These are phyloP conservation scores for Yamadazyma sp. DNA, from an alignment of 1,139 yeast species.

Conservation along the genomic window DNA sequence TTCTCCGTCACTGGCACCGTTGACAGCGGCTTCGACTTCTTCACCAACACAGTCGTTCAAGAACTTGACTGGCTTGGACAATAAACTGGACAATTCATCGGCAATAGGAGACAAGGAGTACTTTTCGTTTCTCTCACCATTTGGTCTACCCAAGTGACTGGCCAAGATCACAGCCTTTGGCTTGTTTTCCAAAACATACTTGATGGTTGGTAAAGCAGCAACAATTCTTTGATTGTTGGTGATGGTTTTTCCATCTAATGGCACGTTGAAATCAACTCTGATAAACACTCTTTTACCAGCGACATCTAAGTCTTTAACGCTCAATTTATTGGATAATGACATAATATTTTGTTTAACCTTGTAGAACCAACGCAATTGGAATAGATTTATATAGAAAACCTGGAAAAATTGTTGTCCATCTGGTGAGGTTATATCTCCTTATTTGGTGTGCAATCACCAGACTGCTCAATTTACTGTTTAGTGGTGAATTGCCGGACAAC, in stretches of 20 bases:
- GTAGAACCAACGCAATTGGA: constrained; percentile 2
- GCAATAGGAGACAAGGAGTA: constrained; percentile 93
- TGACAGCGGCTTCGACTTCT: constrained; percentile 77
- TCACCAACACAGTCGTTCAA: constrained; percentile 85
- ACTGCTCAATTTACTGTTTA: constrained; percentile 1
- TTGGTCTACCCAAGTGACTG: constrained; percentile 97
- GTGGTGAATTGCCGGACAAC: constrained; percentile 11
- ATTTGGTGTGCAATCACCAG: constrained; percentile 3
- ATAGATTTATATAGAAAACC: constrained; percentile 1
- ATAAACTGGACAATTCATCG: constrained; percentile 73
- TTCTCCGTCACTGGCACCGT: constrained; percentile 67
- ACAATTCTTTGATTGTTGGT: constrained; percentile 98
- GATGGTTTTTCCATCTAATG: constrained; percentile 91
- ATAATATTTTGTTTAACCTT: constrained; percentile 28
- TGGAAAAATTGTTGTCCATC: constrained; percentile 13
- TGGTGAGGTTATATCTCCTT: constrained; percentile 16
- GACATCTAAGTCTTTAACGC: constrained; percentile 86
- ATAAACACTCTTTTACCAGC: constrained; percentile 90
- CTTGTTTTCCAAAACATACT: constrained; percentile 84
- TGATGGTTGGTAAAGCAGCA: constrained; percentile 95
- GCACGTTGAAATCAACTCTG: constrained; percentile 97
- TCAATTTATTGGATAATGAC: constrained; percentile 90
- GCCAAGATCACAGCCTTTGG: constrained; percentile 91
- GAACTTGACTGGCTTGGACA: constrained; percentile 70
- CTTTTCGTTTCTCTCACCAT: constrained; percentile 80